These are phyloP conservation scores for Thelephora terrestris DNA, from an alignment of 1,284 basidiomycete species.

Conservation along the genomic window DNA sequence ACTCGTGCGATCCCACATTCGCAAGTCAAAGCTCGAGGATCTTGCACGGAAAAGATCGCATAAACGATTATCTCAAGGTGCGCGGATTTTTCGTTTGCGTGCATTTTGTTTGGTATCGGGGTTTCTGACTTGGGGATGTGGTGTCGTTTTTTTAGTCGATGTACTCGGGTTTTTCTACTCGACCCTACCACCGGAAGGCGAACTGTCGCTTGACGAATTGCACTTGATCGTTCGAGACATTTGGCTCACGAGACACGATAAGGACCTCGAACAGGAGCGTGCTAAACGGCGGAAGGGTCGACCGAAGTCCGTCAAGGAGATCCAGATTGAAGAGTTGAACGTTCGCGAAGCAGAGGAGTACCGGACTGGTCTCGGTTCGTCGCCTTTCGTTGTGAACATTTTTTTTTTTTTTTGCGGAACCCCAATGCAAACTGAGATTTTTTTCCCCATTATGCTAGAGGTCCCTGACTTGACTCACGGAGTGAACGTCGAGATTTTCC, in stretches of 20 bases:
- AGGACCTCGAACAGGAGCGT: slow-evolving; percentile 54
- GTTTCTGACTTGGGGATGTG: neutral
- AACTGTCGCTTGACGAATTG: slow-evolving; percentile 54
- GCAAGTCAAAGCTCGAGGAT: slow-evolving; percentile 61
- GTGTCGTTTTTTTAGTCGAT: slow-evolving; percentile 44
- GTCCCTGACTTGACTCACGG: slow-evolving; percentile 76
- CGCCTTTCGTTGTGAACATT: neutral
- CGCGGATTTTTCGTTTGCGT: slow-evolving; percentile 5
- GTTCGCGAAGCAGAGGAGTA: slow-evolving; percentile 64
- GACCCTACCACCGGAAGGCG: slow-evolving; percentile 53
- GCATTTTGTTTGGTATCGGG: neutral
- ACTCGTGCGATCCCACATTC: slow-evolving; percentile 58
- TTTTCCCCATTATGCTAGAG: slow-evolving; percentile 35
- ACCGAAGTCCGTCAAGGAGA: slow-evolving; percentile 64
- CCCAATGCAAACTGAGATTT: no score
- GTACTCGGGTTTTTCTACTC: slow-evolving; percentile 76
- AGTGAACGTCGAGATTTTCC: slow-evolving; percentile 64
- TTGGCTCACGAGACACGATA: slow-evolving; percentile 70
- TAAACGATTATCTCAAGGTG: slow-evolving; percentile 48
- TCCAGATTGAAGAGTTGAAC: slow-evolving; percentile 65
- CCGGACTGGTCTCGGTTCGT: slow-evolving; percentile 75
- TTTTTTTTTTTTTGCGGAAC: neutral
- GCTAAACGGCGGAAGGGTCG: slow-evolving; percentile 63
- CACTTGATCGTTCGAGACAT: slow-evolving; percentile 58
- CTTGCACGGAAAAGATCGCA: slow-evolving; percentile 44